Evolutionary conservation across 2,329 filamentous ascomycete genomes (phyloP).

Genomic region (Westerdykella ornata): DNA sequence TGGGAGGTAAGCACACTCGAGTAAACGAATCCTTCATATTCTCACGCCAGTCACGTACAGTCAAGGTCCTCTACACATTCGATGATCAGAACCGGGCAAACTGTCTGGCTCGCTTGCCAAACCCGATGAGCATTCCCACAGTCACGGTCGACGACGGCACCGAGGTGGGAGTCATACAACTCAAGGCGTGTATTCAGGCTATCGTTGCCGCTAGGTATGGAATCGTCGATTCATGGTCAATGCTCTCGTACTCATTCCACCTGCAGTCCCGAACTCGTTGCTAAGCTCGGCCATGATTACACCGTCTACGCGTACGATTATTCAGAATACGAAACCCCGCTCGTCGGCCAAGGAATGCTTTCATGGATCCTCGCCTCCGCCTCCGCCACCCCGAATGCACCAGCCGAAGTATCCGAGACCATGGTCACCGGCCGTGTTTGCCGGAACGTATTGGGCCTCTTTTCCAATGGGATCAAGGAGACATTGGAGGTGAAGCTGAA

Average conservation of each 20-base stretch:
- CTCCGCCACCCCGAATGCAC: constrained; percentile 49
- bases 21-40: constrained; percentile 4
- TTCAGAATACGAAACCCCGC: constrained; percentile 85
- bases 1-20: constrained; percentile 40
- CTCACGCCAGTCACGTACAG: constrained; percentile 43
- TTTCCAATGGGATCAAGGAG: constrained; percentile 75
- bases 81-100: constrained; percentile 82
- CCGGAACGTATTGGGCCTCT: constrained; percentile 76
- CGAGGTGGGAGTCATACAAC: constrained; percentile 79
- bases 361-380: constrained; percentile 69
- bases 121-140: constrained; percentile 71
- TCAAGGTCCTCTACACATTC: constrained; percentile 96
- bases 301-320: constrained; percentile 97
- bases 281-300: constrained; percentile 70
- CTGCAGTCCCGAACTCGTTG: constrained; percentile 78
- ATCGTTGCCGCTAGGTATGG: constrained; percentile 58
- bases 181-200: constrained; percentile 79
- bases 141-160: constrained; percentile 71
- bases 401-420: constrained; percentile 56
- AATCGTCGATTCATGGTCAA: neutral
- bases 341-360: constrained; percentile 92
- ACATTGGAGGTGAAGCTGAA: constrained; percentile 90
- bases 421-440: constrained; percentile 86
- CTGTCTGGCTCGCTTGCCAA: constrained; percentile 79
- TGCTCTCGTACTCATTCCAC: neutral